Conservation (phyloP, 1,139 yeast species). For the Yamadazyma kanchanaburiensis region DNA sequence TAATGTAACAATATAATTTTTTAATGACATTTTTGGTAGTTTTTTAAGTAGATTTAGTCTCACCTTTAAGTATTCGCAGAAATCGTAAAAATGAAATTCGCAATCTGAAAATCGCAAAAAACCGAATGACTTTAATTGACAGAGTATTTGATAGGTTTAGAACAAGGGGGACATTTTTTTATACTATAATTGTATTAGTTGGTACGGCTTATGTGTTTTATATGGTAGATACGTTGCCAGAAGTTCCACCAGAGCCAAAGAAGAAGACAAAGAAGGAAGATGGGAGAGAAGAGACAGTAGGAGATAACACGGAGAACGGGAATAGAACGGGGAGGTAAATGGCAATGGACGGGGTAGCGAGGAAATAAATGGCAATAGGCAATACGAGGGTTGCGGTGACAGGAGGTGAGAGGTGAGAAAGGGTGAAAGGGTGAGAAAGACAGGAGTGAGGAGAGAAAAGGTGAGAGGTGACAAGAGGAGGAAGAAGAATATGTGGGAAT, state of each 20-base stretch:
- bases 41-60: neutral
- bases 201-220: constrained; percentile 35
- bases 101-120: neutral
- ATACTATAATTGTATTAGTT: constrained; percentile 28
- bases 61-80: no score
- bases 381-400: no score
- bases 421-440: no score
- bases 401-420: no score
- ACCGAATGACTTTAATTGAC: constrained; percentile 22
- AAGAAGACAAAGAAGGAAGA: constrained; percentile 1
- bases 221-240: constrained; percentile 30
- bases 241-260: constrained; percentile 11
- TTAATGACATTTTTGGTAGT: constrained; percentile 14
- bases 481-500: no score
- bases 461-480: no score
- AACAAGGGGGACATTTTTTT: constrained; percentile 36
- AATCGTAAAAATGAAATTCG: neutral
- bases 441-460: no score
- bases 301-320: no score
- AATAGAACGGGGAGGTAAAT: neutral
- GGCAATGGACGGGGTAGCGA: neutral
- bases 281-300: neutral
- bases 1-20: constrained; percentile 36
- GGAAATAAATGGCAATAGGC: no score
- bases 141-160: constrained; percentile 23